Conservation (phyloP, 73 alveolate species). For the Symbiodinium natans region DNA sequence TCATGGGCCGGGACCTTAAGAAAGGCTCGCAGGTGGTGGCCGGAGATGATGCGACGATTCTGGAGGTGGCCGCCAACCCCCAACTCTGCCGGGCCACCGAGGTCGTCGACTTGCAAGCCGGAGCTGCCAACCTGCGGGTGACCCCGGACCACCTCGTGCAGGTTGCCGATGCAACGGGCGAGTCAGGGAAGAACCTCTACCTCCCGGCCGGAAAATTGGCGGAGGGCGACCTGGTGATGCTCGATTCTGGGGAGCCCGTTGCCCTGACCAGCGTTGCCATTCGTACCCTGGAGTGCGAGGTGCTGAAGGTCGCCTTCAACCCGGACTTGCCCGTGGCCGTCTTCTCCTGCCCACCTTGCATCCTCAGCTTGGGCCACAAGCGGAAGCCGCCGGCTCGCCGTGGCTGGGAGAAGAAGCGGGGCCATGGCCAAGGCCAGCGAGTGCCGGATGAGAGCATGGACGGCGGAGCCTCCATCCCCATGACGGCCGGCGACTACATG, state of each 20-base stretch:
- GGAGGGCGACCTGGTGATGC: background rate
- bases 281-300: background rate
- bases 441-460: background rate
- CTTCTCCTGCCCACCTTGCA: background rate
- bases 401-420: too few species aligned
- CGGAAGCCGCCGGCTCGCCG: background rate
- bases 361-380: background rate
- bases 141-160: background rate
- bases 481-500: background rate
- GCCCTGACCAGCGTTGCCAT: background rate
- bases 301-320: background rate
- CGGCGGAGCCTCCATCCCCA: background rate
- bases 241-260: background rate
- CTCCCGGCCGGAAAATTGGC: background rate
- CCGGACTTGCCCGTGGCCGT: background rate
- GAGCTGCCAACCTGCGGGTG: background rate
- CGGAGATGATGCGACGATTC: background rate
- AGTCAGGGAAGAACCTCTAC: background rate
- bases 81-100: background rate
- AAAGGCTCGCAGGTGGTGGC: background rate
- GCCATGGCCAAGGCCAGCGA: background rate
- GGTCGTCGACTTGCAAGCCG: background rate
- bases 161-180: background rate
- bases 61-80: background rate
- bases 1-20: too few species aligned